phyloP scores from a whole-genome alignment of 1,139 yeast genomes.

The Scheffersomyces titani region DNA sequence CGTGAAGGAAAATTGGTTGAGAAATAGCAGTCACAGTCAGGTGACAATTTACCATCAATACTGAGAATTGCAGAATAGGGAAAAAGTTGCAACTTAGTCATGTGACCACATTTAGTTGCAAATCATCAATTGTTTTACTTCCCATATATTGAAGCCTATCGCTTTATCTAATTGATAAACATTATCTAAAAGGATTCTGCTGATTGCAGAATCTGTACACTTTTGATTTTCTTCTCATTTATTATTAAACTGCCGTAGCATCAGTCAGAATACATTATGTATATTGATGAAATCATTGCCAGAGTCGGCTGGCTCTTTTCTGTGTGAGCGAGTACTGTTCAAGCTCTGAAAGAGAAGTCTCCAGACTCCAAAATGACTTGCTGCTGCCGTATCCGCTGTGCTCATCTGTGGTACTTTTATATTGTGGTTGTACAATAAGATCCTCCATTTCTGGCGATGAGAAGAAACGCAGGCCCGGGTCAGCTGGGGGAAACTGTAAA shows the following conservation, averaged over 20 bases:
- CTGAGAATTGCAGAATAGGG: conserved; percentile 1
- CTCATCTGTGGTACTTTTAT: conserved; percentile 3
- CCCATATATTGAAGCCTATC: not conserved
- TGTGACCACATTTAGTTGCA: not conserved
- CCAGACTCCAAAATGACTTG: conserved; percentile 28
- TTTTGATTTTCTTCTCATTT: no score
- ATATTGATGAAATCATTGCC: conserved; percentile 10
- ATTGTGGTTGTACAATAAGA: not conserved
- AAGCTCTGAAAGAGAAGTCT: conserved; percentile 29
- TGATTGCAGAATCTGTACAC: no score
- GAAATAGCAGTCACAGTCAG: not conserved
- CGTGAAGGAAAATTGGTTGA: not conserved
- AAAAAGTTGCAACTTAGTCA: conserved; percentile 3
- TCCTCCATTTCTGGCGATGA: not conserved
- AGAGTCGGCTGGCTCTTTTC: conserved; percentile 16
- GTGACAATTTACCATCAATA: not conserved
- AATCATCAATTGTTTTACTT: not conserved
- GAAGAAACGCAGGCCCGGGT: not conserved
- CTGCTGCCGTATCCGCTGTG: conserved; percentile 5
- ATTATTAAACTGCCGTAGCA: no score
- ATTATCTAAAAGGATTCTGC: no score
- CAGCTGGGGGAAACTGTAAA: not conserved
- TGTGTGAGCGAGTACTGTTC: conserved; percentile 30
- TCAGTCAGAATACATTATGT: no score
- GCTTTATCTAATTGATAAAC: not conserved